Conservation (phyloP, 371 early-diverging fungal species). For the Umbelopsis sp. region DNA sequence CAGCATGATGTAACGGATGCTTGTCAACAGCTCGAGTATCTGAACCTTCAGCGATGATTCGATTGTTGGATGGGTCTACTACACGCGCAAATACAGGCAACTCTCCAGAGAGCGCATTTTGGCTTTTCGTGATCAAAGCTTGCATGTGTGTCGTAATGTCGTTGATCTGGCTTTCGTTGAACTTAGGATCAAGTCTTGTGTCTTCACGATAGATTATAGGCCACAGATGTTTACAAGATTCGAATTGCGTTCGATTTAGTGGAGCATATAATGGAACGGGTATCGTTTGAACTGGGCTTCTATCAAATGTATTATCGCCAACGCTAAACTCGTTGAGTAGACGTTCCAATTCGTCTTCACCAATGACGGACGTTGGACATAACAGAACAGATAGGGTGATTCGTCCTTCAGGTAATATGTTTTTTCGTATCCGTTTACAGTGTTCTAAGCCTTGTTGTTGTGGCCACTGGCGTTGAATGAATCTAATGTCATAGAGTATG, state of each 20-base stretch:
- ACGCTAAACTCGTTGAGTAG: constrained; percentile 6
- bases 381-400: constrained; percentile 38
- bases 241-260: constrained; percentile 58
- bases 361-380: constrained; percentile 29
- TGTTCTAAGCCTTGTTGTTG: constrained; percentile 43
- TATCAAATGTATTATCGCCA: neutral
- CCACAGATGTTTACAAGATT: constrained; percentile 64
- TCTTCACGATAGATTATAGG: constrained; percentile 65
- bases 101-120: constrained; percentile 17
- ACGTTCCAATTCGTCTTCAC: constrained; percentile 20
- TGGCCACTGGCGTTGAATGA: constrained; percentile 44
- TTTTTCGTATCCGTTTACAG: constrained; percentile 45
- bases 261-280: constrained; percentile 53
- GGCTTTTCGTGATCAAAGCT: constrained; percentile 25
- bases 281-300: constrained; percentile 22
- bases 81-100: constrained; percentile 38
- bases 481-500: constrained; percentile 31
- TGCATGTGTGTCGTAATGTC: constrained; percentile 43
- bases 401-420: constrained; percentile 10
- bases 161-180: constrained; percentile 42
- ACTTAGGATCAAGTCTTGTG: constrained; percentile 53
- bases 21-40: constrained; percentile 48
- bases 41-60: constrained; percentile 43
- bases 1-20: constrained; percentile 66
- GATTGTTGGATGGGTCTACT: constrained; percentile 50